These are phyloP conservation scores for Saitozyma podzolica DNA, from an alignment of 768 basidiomycete genomes.

Conservation along the genomic window DNA sequence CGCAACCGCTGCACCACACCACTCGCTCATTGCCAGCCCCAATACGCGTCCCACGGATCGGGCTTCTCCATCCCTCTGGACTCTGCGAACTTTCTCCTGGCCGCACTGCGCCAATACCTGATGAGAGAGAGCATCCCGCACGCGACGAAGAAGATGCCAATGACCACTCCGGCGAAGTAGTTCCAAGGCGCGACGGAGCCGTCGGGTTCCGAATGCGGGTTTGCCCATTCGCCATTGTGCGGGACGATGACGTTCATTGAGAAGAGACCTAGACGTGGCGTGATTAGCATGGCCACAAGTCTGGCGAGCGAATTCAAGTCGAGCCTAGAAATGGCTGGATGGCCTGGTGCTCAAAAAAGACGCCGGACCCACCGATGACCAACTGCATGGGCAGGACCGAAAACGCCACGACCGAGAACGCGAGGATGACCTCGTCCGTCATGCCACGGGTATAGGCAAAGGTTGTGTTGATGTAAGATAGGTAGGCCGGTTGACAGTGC, in stretches of 20 bases:
- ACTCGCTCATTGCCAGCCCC: conserved; percentile 35
- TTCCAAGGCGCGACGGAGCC: conserved; percentile 55
- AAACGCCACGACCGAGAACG: conserved; percentile 67
- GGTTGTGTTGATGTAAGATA: conserved; percentile 70
- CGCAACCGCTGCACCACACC: too few relatives aligned
- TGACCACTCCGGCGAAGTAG: conserved; percentile 63
- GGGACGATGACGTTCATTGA: conserved; percentile 71
- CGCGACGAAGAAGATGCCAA: conserved; percentile 57
- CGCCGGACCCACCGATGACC: conserved; percentile 47
- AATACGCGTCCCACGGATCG: conserved; percentile 35
- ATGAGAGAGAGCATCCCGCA: conserved; percentile 58
- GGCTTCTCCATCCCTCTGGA: conserved; percentile 29
- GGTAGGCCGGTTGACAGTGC: conserved; percentile 81
- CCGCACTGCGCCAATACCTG: conserved; percentile 66
- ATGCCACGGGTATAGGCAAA: conserved; percentile 64
- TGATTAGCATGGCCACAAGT: not conserved
- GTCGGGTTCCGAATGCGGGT: conserved; percentile 32
- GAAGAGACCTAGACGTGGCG: conserved; percentile 59
- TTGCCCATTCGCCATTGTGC: conserved; percentile 55
- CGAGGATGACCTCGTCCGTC: conserved; percentile 67
- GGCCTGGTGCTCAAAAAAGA: too few relatives aligned
- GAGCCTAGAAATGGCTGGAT: not conserved
- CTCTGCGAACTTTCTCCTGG: conserved; percentile 54
- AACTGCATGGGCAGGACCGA: conserved; percentile 67
- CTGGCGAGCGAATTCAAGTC: too few relatives aligned